Evolutionary conservation across 1,139 yeast species (phyloP), one percentile per base, ranked within the genome.

Genomic region (Diutina sp.): DNA sequence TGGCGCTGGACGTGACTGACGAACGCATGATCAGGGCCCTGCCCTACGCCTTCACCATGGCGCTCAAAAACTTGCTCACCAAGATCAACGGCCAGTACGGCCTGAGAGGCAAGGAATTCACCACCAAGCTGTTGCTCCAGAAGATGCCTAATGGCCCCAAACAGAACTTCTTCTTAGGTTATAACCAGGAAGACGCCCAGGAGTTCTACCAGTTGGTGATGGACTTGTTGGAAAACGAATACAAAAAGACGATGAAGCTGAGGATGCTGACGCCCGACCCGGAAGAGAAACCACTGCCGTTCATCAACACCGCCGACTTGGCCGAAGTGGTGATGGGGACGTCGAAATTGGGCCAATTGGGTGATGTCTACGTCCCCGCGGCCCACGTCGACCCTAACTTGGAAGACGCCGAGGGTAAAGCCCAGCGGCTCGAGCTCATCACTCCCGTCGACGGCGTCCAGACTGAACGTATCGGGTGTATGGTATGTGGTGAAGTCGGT

Each of bases 161-260:
- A 63, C 86, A 84, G 63, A 84, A 85, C 65, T 78, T 90, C 60
- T 83, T 90, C 64, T 70, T 84, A 55, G 93, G 96, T 1, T 88
- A 89, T 65, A 90, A 87, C 64, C 97, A 90, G 69, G 97, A 90
- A 68, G 97, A 90, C 69, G 97, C 97, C 0, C 97, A 90, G 69
- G 97, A 90, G 67, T 90, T 90, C 64, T 90, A 90, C 71, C 97
- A 90, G 67, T 80, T 87, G 60, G 79, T 90, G 4, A 77, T 90
- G 77, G 77, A 80, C 51, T 80, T 87, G 56, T 72, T 90, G 56
- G 97, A 90, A 67, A 79, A 78, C 56, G 95, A 90, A 60, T 74
- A 70, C 62, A 75, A 73, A 46, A 56, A 56, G 21, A 9, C n/a
- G 47, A 53, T 52, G 28, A 18, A n/a, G 16, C 50, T 30, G 56